Evolutionary conservation across 805 yeast genomes (phyloP), one percentile per base, ranked within the genome.

Genomic region (Metschnikowia lochheadii): DNA sequence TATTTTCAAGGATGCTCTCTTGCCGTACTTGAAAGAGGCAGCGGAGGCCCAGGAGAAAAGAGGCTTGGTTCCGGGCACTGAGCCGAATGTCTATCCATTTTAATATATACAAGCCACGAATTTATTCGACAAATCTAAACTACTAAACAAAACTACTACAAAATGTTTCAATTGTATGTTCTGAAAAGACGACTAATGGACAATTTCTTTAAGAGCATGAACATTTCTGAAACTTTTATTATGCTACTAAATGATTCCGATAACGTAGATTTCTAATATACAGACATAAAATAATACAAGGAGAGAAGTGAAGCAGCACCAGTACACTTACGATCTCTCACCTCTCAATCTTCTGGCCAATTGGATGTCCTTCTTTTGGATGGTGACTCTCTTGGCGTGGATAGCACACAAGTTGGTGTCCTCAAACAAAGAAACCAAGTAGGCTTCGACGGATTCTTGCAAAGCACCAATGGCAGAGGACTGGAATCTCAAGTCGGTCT

Each of bases 1-100:
- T 15, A 80, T 73, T 54, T 83, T 80, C 60, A 73, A 77, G 50
- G 80, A 78, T 51, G 77, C 74, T 8, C 63, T 80, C 29, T 57
- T 82, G 46, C 85, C 86, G n/a, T 82, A 79, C 55, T 65, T 82
- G 55, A 74, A 75, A 54, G 60, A 69, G 45, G 69, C 66, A 55
- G 81, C 82, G 0, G 59, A 69, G 40, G 77, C 75, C 53, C 84
- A 80, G 60, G 82, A 78, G 57, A 56, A 55, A 3, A 48, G 51
- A 40, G 83, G 83, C 7, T 66, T 59, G 49, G 62, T 68, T 4
- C 58, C 61, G 3, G 76, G 70, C n/a, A 62, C 55, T 3, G 82
- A 75, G 52, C 72, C 76, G 3, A 62, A 53, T 17, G 63, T 57
- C 15, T 79, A 72, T 54, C 83, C 83, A 5, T 75, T 64, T 46